Conservation (phyloP, 805 yeast species). For the Suhomyces kilbournensis region DNA sequence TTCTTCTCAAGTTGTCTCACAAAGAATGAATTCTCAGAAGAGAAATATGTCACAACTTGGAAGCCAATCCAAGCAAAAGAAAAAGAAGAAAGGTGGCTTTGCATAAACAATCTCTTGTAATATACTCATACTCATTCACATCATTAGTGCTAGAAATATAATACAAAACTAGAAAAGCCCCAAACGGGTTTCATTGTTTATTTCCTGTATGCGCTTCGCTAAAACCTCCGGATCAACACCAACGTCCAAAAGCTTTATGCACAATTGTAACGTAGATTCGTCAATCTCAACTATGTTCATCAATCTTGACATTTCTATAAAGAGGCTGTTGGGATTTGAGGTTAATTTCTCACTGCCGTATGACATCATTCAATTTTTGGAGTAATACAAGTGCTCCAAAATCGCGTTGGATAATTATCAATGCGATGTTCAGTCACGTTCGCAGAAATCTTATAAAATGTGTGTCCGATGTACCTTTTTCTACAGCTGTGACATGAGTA, state of each 20-base stretch:
- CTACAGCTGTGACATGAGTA: neutral
- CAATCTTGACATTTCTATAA: slow-evolving; percentile 23
- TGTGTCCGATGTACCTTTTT: neutral
- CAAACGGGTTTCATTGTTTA: slow-evolving; percentile 24
- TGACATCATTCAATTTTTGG: neutral
- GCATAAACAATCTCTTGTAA: slow-evolving; percentile 22
- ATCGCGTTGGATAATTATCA: neutral
- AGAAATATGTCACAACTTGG: slow-evolving; percentile 7
- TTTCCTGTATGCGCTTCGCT: slow-evolving; percentile 24
- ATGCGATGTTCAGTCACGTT: neutral
- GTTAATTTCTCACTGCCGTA: neutral
- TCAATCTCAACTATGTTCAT: slow-evolving; percentile 23
- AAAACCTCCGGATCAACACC: slow-evolving; percentile 32
- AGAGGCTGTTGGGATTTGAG: slow-evolving; percentile 7
- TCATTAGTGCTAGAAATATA: neutral
- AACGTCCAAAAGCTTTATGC: slow-evolving; percentile 32
- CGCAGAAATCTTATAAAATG: neutral
- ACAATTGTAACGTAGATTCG: slow-evolving; percentile 28
- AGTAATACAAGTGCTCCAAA: neutral
- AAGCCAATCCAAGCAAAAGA: slow-evolving; percentile 21
- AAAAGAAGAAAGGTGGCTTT: slow-evolving; percentile 50
- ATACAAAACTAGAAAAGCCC: slow-evolving; percentile 7
- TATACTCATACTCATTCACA: neutral
- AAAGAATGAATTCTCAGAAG: slow-evolving; percentile 1
- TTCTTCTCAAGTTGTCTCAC: neutral